Conservation (phyloP, 345 rosid species). For the Lepidium africanum region DNA sequence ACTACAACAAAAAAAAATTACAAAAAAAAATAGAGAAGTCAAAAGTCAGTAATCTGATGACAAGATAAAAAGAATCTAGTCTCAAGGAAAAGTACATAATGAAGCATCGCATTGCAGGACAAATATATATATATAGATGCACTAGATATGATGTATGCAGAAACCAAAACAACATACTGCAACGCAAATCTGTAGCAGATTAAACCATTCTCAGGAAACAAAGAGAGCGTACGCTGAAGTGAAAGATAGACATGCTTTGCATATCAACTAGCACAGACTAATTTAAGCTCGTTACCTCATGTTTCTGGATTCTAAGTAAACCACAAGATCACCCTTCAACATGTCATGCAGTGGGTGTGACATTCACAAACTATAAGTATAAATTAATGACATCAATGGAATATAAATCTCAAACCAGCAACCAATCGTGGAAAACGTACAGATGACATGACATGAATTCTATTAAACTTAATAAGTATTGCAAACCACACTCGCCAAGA, state of each 20-base stretch:
- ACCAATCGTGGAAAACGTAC: not conserved
- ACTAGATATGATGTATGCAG: slow-evolving; percentile 30
- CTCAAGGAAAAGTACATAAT: slow-evolving; percentile 28
- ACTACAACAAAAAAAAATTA: slow-evolving; percentile 24
- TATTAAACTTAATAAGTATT: too few relatives aligned
- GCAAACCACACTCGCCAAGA: not conserved
- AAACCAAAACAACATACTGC: not conserved
- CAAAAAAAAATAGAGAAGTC: slow-evolving; percentile 1
- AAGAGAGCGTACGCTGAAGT: not conserved
- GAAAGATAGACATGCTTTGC: not conserved
- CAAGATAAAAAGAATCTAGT: slow-evolving; percentile 17
- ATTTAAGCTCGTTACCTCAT: not conserved
- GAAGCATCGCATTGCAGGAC: slow-evolving; percentile 42
- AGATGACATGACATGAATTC: not conserved
- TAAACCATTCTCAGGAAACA: not conserved
- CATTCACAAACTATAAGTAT: not conserved
- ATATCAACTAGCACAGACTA: not conserved
- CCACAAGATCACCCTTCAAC: not conserved
- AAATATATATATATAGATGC: slow-evolving; percentile 45
- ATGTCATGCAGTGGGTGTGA: not conserved
- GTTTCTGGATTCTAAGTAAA: not conserved
- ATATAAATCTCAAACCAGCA: slow-evolving; percentile 11
- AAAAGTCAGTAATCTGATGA: slow-evolving; percentile 10
- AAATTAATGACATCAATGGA: not conserved
- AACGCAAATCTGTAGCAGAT: not conserved